Conservation (phyloP, 106 monocot species). For the Allium fistulosum region DNA sequence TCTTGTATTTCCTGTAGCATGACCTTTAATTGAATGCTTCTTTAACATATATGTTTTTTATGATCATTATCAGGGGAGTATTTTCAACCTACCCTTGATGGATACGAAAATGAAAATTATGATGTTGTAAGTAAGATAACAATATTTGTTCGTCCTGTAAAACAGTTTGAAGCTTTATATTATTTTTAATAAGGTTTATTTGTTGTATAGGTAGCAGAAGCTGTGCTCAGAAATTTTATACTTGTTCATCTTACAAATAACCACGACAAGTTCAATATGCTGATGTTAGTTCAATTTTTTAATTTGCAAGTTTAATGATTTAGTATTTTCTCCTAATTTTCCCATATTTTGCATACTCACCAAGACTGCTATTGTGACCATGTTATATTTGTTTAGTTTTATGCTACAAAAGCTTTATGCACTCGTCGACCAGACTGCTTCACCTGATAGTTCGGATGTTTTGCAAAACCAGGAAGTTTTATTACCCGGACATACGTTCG, state of each 20-base stretch:
- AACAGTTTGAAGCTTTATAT: not conserved
- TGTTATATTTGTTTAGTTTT: slow-evolving; percentile 39
- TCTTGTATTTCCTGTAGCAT: too few species aligned
- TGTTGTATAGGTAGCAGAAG: slow-evolving; percentile 77
- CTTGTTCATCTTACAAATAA: slow-evolving; percentile 80
- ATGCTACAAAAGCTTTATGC: slow-evolving; percentile 98
- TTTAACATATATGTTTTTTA: not conserved
- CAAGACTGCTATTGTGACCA: not conserved
- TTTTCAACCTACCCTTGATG: slow-evolving; percentile 65
- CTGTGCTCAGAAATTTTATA: slow-evolving; percentile 76
- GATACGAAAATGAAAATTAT: slow-evolving; percentile 54
- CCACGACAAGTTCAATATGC: slow-evolving; percentile 88
- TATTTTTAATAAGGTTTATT: not conserved
- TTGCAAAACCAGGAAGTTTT: slow-evolving; percentile 88
- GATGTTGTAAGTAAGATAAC: slow-evolving; percentile 47
- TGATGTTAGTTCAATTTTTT: slow-evolving; percentile 54
- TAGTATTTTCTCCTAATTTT: not conserved
- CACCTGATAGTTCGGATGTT: slow-evolving; percentile 85
- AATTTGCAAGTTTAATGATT: too few species aligned
- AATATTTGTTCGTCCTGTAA: not conserved
- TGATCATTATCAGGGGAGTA: slow-evolving; percentile 36
- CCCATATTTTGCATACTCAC: not conserved
- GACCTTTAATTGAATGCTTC: too few species aligned
- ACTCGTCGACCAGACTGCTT: slow-evolving; percentile 80
- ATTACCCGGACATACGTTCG: slow-evolving; percentile 62